A percentile compares a stretch with the other conserved stretches of the same genome.
Conservation (phyloP, 2,329 filamentous ascomycete genomes). For the Cladophialophora chaetospira region DNA sequence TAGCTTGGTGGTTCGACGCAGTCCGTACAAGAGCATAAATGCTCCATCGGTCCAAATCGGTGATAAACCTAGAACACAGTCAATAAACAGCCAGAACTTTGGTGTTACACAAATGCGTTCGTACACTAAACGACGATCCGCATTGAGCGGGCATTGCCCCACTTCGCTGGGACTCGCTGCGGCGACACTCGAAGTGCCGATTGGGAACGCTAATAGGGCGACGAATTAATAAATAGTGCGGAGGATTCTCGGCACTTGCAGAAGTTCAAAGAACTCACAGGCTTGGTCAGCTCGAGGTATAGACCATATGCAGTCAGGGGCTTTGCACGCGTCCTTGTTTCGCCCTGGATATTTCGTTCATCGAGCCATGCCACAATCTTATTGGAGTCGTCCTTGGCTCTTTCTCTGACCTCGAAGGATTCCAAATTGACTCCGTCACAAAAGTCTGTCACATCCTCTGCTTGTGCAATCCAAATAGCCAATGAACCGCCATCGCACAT, state of each 20-base stretch:
- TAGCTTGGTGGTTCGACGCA: background rate
- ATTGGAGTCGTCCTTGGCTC: background rate
- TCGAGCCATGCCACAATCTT: constrained; percentile 7
- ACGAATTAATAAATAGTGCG: too few species aligned
- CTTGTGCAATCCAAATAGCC: background rate
- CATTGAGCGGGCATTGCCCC: background rate
- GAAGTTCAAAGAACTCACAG: constrained; percentile 2
- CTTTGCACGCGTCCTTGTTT: background rate
- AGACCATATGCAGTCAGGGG: constrained; percentile 10
- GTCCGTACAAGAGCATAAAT: background rate
- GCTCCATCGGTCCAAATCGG: background rate
- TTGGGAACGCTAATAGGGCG: too few species aligned
- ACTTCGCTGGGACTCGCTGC: background rate
- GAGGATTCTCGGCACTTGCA: too few species aligned
- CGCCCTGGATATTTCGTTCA: background rate
- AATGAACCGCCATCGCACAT: background rate
- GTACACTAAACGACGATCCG: background rate
- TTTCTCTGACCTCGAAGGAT: background rate
- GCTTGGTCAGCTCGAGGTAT: background rate
- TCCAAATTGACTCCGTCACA: background rate
- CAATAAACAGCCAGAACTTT: too few species aligned
- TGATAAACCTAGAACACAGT: background rate
- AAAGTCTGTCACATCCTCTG: background rate
- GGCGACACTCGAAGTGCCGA: too few species aligned
- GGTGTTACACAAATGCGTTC: too few species aligned